Evolutionary conservation across 495 filamentous ascomycete species (phyloP).

Genomic region (Penicillium lividum): DNA sequence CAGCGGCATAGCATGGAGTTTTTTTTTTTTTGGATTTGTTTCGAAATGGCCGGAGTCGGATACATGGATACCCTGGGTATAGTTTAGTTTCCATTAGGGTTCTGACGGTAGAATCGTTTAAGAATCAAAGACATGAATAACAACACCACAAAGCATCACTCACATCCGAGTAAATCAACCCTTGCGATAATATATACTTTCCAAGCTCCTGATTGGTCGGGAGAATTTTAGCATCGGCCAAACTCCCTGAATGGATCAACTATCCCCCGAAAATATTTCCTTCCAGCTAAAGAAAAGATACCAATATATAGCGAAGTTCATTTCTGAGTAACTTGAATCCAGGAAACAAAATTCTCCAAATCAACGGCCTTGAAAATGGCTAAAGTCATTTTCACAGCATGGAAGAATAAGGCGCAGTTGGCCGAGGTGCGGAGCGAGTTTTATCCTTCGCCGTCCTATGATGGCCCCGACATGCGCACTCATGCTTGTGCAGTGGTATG

Average conservation of each 20-base stretch:
- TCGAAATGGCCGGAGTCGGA: slow-evolving; percentile 15
- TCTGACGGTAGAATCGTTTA: background rate
- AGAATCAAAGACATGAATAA: background rate
- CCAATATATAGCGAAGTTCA: background rate
- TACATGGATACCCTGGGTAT: slow-evolving; percentile 35
- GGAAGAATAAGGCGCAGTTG: slow-evolving; percentile 68
- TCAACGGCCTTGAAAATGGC: slow-evolving; percentile 53
- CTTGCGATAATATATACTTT: background rate
- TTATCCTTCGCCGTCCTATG: slow-evolving; percentile 50
- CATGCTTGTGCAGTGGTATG: slow-evolving; percentile 51
- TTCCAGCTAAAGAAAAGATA: slow-evolving; percentile 5
- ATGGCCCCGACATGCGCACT: slow-evolving; percentile 41
- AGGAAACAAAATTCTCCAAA: background rate
- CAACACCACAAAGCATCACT: background rate
- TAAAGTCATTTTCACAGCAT: slow-evolving; percentile 77
- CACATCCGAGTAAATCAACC: background rate
- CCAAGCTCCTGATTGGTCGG: slow-evolving; percentile 6
- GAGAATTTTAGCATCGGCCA: slow-evolving; percentile 5
- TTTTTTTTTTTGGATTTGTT: slow-evolving; percentile 14
- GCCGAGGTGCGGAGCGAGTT: slow-evolving; percentile 66
- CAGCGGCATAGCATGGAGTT: slow-evolving; percentile 46
- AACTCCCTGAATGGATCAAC: slow-evolving; percentile 20
- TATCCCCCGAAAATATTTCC: slow-evolving; percentile 15
- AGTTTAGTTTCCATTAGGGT: slow-evolving; percentile 9
- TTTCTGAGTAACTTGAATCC: background rate